phyloP scores from a whole-genome alignment of 805 yeast genomes.

The Wickerhamiella domercqiae region DNA sequence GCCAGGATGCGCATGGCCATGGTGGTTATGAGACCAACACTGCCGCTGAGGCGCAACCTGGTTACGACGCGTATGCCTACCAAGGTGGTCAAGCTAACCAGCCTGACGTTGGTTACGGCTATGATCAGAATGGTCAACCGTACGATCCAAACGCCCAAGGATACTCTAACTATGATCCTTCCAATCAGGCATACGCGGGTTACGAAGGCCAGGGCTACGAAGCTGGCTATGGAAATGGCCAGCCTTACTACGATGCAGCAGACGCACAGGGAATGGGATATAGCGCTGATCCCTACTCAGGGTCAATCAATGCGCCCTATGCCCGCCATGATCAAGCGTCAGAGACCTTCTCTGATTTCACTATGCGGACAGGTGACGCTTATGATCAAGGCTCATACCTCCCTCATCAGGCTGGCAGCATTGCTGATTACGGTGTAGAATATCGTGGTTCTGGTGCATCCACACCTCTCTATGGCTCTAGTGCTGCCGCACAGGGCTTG shows the following conservation, averaged over 20 bases:
- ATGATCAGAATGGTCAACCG: slow-evolving; percentile 16
- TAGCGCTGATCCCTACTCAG: slow-evolving; percentile 3
- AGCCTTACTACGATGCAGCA: slow-evolving; percentile 18
- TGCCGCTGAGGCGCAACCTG: background rate
- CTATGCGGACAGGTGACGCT: slow-evolving; percentile 29
- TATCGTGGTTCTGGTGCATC: slow-evolving; percentile 51
- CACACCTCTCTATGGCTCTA: slow-evolving; percentile 74
- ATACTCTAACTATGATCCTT: slow-evolving; percentile 15
- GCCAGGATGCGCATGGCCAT: background rate
- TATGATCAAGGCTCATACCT: slow-evolving; percentile 19
- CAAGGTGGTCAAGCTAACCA: background rate
- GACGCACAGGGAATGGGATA: slow-evolving; percentile 26
- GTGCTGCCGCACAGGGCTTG: slow-evolving; percentile 30
- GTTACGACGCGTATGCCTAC: background rate
- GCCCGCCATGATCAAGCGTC: slow-evolving; percentile 21
- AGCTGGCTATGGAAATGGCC: slow-evolving; percentile 18
- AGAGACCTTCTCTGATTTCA: slow-evolving; percentile 29
- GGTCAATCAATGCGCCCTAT: slow-evolving; percentile 1
- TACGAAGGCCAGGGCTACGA: slow-evolving; percentile 23
- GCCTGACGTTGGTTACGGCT: slow-evolving; percentile 9
- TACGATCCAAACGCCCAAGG: slow-evolving; percentile 15
- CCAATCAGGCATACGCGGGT: slow-evolving; percentile 16
- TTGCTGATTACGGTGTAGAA: slow-evolving; percentile 20
- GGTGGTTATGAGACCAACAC: background rate
- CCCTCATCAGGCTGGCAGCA: slow-evolving; percentile 20